These are phyloP conservation scores for Apium graveolens DNA, from an alignment of 129 eudicot genomes.

Conservation along the genomic window DNA sequence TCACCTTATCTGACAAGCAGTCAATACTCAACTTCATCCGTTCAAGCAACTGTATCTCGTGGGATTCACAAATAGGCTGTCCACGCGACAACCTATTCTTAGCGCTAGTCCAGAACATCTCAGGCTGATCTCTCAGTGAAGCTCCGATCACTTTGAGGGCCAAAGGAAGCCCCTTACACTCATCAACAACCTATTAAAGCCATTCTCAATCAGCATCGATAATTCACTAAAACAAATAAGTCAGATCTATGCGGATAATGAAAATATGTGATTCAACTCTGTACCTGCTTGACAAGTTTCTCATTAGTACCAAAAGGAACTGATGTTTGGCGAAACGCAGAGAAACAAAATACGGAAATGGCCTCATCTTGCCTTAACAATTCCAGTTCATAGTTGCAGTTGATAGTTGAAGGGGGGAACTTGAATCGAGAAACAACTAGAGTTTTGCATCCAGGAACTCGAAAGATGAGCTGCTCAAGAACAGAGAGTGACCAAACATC, in stretches of 20 bases:
- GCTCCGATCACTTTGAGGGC: constrained; percentile 95
- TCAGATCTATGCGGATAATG: background rate
- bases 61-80: constrained; percentile 72
- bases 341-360: constrained; percentile 63
- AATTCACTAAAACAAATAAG: background rate
- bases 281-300: constrained; percentile 68
- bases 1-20: constrained; percentile 48
- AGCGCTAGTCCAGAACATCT: constrained; percentile 71
- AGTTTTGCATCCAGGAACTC: constrained; percentile 72
- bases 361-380: constrained; percentile 65
- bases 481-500: constrained; percentile 84
- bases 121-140: constrained; percentile 67
- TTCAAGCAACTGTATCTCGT: constrained; percentile 61
- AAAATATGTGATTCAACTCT: background rate
- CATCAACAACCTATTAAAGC: constrained; percentile 56
- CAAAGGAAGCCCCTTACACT: constrained; percentile 84
- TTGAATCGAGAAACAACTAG: constrained; percentile 73
- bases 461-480: constrained; percentile 56
- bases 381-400: constrained; percentile 55
- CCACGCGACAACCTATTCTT: constrained; percentile 52
- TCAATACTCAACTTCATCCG: constrained; percentile 74
- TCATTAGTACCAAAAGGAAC: constrained; percentile 41
- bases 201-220: background rate
- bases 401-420: constrained; percentile 45
- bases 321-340: constrained; percentile 53